Evolutionary conservation across 345 rosid species (phyloP), one percentile per base, ranked within the genome.

Genomic region (Salix udensis): DNA sequence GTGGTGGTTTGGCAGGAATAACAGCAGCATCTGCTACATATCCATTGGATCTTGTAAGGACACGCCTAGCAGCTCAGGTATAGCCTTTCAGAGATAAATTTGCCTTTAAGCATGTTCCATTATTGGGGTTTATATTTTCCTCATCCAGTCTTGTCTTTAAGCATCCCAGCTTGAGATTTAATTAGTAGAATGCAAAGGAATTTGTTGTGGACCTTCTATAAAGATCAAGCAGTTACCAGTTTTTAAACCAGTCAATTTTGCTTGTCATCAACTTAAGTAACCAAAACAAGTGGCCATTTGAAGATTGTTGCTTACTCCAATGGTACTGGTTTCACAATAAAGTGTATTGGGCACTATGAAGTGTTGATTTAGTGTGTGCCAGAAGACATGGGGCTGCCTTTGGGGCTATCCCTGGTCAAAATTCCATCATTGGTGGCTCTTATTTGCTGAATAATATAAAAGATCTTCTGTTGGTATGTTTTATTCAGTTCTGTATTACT

Each of bases 31-130:
- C 96, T 26, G 92, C 88, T 60, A 92, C 94, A 6, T 96, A 96
- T 83, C 99, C 99, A 28, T 78, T 96, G 62, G 99, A 96, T 88
- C 99, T 96, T 68, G 92, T 96, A 65, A 89, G 99, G 91, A 93
- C 99, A 16, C 97, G 99, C 67, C 94, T 96, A 50, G 92, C 99
- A 72, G 99, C 97, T 37, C 98, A 93, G 98, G 98, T 92, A 65
- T 34, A 19, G 50, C 48, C 36, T 71, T 64, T 52, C 6, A 37
- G 13, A 67, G 48, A 71, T 52, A 4, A 55, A 9, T n/a, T 10
- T 55, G 28, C 28, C 10, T 11, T 3, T n/a, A 10, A 9, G 10
- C 34, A 31, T n/a, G 28, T n/a, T 55, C 62, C 62, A 55, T n/a
- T n/a, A 55, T 55, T 23, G 13, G 24, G 9, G 62, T n/a, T 13